phyloP scores from a whole-genome alignment of 2,329 filamentous ascomycete species.

The Nigrospora osmanthi region DNA sequence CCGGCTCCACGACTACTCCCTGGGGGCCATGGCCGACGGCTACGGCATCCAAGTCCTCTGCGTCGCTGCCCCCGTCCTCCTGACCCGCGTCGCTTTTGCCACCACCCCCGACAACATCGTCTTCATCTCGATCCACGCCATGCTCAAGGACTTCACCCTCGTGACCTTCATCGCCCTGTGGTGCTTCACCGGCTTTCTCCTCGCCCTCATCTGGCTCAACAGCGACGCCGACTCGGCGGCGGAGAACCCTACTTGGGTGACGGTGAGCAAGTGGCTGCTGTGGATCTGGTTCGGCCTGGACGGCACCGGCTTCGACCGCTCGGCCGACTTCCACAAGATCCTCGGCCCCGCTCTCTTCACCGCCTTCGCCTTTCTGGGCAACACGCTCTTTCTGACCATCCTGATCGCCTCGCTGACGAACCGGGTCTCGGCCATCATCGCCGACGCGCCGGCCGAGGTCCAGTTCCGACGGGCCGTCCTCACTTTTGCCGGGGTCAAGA shows the following conservation, averaged over 20 bases:
- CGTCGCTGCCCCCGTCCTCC: constrained; percentile 59
- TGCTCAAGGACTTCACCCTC: constrained; percentile 66
- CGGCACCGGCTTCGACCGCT: constrained; percentile 44
- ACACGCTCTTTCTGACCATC: constrained; percentile 68
- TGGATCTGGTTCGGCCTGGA: constrained; percentile 77
- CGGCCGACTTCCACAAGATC: constrained; percentile 54
- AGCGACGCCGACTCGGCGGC: constrained; percentile 16
- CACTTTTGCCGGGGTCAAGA: constrained; percentile 68
- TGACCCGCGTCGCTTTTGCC: constrained; percentile 65
- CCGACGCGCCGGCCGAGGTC: constrained; percentile 61
- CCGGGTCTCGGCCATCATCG: constrained; percentile 63
- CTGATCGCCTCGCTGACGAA: constrained; percentile 67
- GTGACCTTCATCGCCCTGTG: constrained; percentile 58
- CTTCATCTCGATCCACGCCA: constrained; percentile 64
- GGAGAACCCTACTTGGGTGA: constrained; percentile 30
- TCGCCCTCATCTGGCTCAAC: constrained; percentile 60
- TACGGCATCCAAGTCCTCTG: constrained; percentile 58
- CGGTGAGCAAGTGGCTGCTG: constrained; percentile 69
- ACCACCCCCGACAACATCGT: constrained; percentile 69
- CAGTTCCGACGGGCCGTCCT: constrained; percentile 65
- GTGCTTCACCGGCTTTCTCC: constrained; percentile 65
- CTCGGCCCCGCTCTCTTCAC: constrained; percentile 64
- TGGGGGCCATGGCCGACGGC: constrained; percentile 36
- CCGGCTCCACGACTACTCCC: constrained; percentile 47
- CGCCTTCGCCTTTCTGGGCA: constrained; percentile 65